Percentiles rank a stretch among this genome's conserved stretches.
phyloP scores from a whole-genome alignment of 768 basidiomycete species.

The Tylopilus rubrobrunneus region DNA sequence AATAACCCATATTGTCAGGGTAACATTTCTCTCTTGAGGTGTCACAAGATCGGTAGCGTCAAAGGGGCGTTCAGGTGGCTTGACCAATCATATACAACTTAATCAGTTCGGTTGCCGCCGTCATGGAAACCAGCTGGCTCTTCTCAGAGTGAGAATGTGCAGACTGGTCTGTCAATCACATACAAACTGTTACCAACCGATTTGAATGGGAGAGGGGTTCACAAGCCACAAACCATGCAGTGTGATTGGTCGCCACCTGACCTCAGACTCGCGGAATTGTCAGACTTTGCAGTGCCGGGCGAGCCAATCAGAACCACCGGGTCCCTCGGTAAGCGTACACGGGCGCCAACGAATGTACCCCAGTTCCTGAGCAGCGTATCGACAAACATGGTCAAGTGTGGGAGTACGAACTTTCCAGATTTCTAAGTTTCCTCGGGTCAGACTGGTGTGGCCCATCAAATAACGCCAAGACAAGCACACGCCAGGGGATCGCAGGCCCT shows the following conservation, averaged over 20 bases:
- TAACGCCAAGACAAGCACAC: constrained; percentile 16
- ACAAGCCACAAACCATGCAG: neutral
- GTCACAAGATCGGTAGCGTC: neutral
- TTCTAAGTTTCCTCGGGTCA: constrained; percentile 13
- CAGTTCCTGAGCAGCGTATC: constrained; percentile 24
- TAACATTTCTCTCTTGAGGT: neutral
- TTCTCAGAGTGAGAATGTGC: neutral
- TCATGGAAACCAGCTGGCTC: constrained; percentile 17
- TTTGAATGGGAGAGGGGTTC: constrained; percentile 4
- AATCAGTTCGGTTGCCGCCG: neutral
- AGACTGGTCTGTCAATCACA: neutral
- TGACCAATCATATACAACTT: neutral
- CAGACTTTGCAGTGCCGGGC: neutral
- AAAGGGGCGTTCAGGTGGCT: neutral
- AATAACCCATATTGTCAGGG: constrained; percentile 3
- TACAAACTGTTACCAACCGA: neutral
- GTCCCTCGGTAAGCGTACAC: neutral
- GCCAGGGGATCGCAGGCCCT: neutral
- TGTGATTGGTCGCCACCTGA: too few relatives aligned
- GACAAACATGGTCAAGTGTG: constrained; percentile 13
- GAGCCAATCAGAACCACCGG: constrained; percentile 7
- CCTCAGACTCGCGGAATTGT: neutral
- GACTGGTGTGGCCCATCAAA: constrained; percentile 9
- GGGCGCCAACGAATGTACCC: constrained; percentile 22
- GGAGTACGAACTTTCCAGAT: constrained; percentile 6